Evolutionary conservation across 2,329 filamentous ascomycete species (phyloP), one percentile per base, ranked within the genome.

Genomic region (Cladosporium oxysporum): DNA sequence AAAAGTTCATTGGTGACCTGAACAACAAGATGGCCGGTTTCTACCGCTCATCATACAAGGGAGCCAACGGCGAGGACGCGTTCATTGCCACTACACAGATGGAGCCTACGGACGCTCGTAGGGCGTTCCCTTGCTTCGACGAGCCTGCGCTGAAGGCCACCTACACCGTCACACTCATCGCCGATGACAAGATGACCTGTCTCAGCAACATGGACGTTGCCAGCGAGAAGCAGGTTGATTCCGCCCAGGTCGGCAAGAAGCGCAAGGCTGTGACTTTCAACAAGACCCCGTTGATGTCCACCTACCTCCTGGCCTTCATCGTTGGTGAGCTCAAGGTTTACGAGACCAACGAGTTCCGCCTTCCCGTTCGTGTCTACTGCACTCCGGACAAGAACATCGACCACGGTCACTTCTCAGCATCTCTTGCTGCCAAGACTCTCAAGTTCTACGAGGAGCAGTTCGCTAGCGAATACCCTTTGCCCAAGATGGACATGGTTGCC

Each of bases 11-110:
- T 11, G 93, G 93, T 49, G 85, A 84, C 52, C 82, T 97, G 74
- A 97, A 96, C 79, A 91, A 96, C 78, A 94, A 95, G 81, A 96
- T 98, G 92, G 93, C 93, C 58, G 94, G 94, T 58, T 98, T 98
- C 85, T 98, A 98, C 81, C 88, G 94, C 66, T 97, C 93, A 1
- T 96, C 92, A 7, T 98, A 94, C 84, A 96, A 95, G 83, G 89
- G 88, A 68, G 81, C 87, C 58, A 88, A 95, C 74, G 94, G 94
- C 47, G 87, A 87, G 67, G 88, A 90, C 66, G 91, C 91, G 71
- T 90, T 93, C 77, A 84, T 98, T 75, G 94, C 93, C 31, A 94
- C 93, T 29, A 92, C 92, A 21, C 94, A 98, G 83, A 96, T 98
- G 91, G 94, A 98, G 82, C 90, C 94, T 47, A 97, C 94, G 16